Percentiles rank a stretch among this genome's conserved stretches.
Conservation (phyloP, 768 basidiomycete species). For the Mycena kentingensis region DNA sequence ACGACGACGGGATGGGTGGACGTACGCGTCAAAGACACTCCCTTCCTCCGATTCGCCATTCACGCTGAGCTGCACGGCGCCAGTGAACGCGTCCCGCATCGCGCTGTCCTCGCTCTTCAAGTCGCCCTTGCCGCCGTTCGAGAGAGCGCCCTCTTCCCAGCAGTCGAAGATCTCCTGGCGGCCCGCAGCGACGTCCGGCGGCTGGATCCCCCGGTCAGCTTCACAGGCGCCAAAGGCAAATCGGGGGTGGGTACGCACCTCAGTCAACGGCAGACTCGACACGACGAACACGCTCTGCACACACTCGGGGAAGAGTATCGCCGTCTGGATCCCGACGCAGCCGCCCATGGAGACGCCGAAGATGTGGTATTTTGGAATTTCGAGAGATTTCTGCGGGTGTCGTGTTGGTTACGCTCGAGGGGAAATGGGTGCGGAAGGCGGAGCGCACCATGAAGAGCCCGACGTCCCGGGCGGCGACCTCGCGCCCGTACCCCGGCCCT, state of each 20-base stretch:
- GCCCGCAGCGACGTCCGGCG: conserved; percentile 19
- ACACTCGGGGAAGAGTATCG: conserved; percentile 10
- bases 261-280: conserved; percentile 19
- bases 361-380: conserved; percentile 18
- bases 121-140: neutral
- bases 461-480: conserved; percentile 21
- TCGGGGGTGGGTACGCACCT: conserved; percentile 7
- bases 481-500: conserved; percentile 15
- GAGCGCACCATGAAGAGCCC: conserved; percentile 20
- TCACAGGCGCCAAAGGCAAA: neutral
- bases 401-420: neutral
- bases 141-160: conserved; percentile 17
- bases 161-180: conserved; percentile 22
- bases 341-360: conserved; percentile 25
- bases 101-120: neutral
- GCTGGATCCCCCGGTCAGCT: conserved; percentile 3
- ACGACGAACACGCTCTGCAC: conserved; percentile 19
- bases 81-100: conserved; percentile 11
- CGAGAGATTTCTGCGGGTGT: conserved; percentile 6
- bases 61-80: conserved; percentile 13
- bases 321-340: conserved; percentile 19
- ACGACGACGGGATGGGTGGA: neutral
- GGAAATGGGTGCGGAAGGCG: neutral
- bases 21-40: conserved; percentile 19
- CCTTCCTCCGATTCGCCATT: conserved; percentile 2